Evolutionary conservation across 1,284 basidiomycete species (phyloP).

Genomic region (Cerioporus squamosus): DNA sequence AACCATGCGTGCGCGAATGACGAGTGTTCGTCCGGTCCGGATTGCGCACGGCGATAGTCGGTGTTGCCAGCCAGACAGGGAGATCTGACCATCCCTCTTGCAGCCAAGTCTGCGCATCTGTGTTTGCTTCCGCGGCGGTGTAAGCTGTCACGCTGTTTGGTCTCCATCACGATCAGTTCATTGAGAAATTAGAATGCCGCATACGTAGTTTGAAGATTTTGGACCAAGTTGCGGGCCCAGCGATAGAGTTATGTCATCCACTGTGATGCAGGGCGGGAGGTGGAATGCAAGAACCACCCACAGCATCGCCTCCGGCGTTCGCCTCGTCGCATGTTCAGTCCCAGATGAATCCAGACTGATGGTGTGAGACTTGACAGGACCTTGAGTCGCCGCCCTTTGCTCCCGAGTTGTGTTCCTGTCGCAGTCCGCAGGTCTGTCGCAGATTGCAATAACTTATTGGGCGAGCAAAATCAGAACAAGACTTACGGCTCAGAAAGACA

Average conservation of each 20-base stretch:
- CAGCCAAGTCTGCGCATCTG: not conserved
- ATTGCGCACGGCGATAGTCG: slow-evolving; percentile 8
- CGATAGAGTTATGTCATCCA: slow-evolving; percentile 16
- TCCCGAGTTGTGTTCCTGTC: slow-evolving; percentile 6
- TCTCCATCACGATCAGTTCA: slow-evolving; percentile 14
- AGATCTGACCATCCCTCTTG: slow-evolving; percentile 6
- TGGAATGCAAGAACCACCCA: slow-evolving; percentile 10
- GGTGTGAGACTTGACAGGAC: not conserved
- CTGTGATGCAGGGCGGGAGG: slow-evolving; percentile 11
- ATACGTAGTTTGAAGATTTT: not conserved
- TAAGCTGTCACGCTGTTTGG: slow-evolving; percentile 1
- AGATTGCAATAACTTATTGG: not conserved
- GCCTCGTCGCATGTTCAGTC: not conserved
- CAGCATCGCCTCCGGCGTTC: slow-evolving; percentile 23
- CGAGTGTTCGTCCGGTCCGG: not conserved
- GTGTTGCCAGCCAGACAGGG: not conserved
- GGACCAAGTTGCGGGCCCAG: not conserved
- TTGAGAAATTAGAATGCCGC: not conserved
- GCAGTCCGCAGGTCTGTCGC: not conserved
- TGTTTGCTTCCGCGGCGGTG: slow-evolving; percentile 6
- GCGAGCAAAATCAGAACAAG: not conserved
- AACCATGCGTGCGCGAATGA: not conserved
- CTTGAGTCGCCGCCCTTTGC: slow-evolving; percentile 3
- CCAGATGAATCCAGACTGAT: not conserved
- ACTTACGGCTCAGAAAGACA: not conserved